Conservation (phyloP, 2,329 filamentous ascomycete species). For the Tolypocladium cylindrosporum region DNA sequence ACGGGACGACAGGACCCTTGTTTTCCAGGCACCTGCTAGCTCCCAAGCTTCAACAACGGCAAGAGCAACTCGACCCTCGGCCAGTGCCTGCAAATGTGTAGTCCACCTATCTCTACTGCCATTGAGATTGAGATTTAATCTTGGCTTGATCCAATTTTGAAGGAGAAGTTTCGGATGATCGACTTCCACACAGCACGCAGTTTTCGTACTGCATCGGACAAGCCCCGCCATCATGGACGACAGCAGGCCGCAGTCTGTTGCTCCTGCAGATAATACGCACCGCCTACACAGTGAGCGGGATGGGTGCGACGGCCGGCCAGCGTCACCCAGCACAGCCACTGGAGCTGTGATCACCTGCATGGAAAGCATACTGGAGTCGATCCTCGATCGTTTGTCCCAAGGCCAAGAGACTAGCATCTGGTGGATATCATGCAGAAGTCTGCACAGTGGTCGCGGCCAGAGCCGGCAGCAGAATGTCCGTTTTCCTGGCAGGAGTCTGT, state of each 20-base stretch:
- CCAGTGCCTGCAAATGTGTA: background rate
- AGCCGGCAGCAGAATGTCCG: conserved; percentile 11
- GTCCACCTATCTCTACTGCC: too few species aligned
- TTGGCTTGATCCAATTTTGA: too few species aligned
- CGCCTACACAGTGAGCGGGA: background rate
- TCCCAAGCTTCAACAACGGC: background rate
- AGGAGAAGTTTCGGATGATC: background rate
- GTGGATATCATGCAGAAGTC: conserved; percentile 12
- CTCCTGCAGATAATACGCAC: background rate
- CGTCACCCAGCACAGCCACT: conserved; percentile 1
- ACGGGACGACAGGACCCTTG: background rate
- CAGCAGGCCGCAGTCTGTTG: background rate
- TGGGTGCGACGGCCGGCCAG: background rate
- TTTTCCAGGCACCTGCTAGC: background rate
- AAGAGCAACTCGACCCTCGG: background rate
- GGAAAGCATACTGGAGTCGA: conserved; percentile 21
- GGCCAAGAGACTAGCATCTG: conserved; percentile 16
- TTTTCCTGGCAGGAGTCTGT: conserved; percentile 38
- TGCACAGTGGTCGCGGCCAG: conserved; percentile 2
- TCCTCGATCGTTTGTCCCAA: conserved; percentile 16
- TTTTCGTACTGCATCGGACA: background rate
- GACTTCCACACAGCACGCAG: background rate
- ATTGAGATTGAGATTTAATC: too few species aligned
- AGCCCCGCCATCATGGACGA: background rate
- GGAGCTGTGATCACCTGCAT: conserved; percentile 22